Conservation (phyloP, 148 eudicot genomes). For the Vaccinium darrowii region DNA sequence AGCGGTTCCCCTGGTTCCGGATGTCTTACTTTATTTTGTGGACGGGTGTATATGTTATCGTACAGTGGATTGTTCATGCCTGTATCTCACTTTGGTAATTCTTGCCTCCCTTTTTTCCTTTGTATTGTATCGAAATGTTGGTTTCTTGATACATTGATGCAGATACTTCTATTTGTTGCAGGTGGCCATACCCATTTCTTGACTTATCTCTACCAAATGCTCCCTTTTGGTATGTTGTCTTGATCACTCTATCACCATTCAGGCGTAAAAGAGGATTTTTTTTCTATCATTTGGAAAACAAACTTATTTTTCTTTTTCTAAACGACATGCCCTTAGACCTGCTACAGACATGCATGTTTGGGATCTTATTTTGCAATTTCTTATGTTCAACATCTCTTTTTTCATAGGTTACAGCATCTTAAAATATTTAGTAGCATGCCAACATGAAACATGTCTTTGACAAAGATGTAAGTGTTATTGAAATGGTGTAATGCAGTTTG, state of each 20-base stretch:
- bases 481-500: neutral
- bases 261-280: neutral
- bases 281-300: neutral
- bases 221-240: conserved; percentile 49
- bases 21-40: conserved; percentile 50
- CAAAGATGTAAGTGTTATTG: neutral
- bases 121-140: neutral
- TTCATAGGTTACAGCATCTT: neutral
- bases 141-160: neutral
- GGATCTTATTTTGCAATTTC: neutral
- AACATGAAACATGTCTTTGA: neutral
- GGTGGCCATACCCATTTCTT: conserved; percentile 86
- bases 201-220: conserved; percentile 47
- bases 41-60: conserved; percentile 54
- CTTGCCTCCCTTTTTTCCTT: neutral
- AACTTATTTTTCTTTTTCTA: neutral
- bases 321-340: neutral
- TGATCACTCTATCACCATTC: neutral
- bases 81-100: conserved; percentile 44
- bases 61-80: conserved; percentile 63
- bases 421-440: neutral
- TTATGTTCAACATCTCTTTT: neutral
- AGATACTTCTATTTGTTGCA: conserved; percentile 23
- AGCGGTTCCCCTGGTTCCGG: conserved; percentile 65
- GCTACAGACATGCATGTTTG: neutral